phyloP scores from a whole-genome alignment of 2,329 filamentous ascomycete species.

The Hymenoscyphus repandus region DNA sequence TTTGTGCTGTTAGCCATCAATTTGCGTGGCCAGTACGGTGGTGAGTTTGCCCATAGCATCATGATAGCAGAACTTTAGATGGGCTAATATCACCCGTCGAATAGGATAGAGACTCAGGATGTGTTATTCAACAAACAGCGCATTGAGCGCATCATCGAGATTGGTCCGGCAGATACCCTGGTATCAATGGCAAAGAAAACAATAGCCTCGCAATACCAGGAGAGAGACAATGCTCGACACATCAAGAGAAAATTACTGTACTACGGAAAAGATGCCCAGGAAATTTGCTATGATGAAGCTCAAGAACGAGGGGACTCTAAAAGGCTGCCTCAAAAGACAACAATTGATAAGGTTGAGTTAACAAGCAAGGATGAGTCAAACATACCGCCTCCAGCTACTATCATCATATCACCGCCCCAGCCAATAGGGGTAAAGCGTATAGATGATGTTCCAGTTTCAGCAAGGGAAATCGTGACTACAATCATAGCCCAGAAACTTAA shows the following conservation, averaged over 20 bases:
- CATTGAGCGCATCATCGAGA: neutral
- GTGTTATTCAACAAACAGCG: neutral
- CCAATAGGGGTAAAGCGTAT: too few relatives aligned
- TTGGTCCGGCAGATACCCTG: slow-evolving; percentile 1
- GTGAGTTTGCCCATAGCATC: too few relatives aligned
- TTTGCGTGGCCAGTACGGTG: too few relatives aligned
- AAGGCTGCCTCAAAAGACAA: neutral
- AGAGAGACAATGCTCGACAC: neutral
- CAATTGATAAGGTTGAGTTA: neutral
- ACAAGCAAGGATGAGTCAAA: too few relatives aligned
- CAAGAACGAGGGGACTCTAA: neutral
- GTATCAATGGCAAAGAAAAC: neutral
- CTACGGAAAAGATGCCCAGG: neutral
- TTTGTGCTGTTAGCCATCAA: too few relatives aligned
- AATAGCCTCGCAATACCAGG: neutral
- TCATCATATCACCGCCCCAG: too few relatives aligned
- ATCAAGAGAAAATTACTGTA: neutral
- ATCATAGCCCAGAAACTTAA: too few relatives aligned
- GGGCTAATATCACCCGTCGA: too few relatives aligned
- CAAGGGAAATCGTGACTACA: too few relatives aligned
- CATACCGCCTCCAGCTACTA: too few relatives aligned
- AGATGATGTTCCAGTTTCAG: too few relatives aligned
- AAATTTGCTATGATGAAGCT: neutral
- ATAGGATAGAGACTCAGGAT: slow-evolving; percentile 7
- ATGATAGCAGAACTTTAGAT: too few relatives aligned